Evolutionary conservation across 1,139 yeast genomes (phyloP), one percentile per base, ranked within the genome.

Genomic region (Nadsonia commutata): DNA sequence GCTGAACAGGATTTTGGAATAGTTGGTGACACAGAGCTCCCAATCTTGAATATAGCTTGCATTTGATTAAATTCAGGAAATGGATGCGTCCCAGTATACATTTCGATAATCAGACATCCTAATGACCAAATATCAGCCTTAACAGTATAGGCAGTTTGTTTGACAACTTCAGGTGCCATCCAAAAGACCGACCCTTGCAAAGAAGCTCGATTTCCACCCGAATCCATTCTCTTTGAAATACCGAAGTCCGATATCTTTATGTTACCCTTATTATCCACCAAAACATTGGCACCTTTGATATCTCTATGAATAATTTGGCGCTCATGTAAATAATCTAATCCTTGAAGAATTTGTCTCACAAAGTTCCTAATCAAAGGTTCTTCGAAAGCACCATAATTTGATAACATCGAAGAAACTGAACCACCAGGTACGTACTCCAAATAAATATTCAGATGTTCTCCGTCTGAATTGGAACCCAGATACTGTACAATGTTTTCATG

Each of bases 151-250:
- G 90, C 83, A 1, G 85, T 79, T 56, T 86, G 95, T 55, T 84
- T 83, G 13, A 86, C 95, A 13, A 88, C 95, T 58, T 88, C 97
- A 0, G 97, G 97, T 0, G 96, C 95, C 97, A 88, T 88, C 97
- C 97, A 88, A 56, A 80, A 88, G 0, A 86, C 94, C 5, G 94
- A 83, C 0, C 97, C 97, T 63, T 86, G 96, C 40, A 88, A 61
- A 0, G 95, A 84, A 0, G 86, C 90, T 40, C 95, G 70, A 52
- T 83, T 78, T 20, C 71, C 67, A 40, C 57, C 49, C 40, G 59
- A 48, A 42, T 70, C 71, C n/a, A 78, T 70, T 55, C 82, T 81
- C 54, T 85, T 83, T 33, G 95, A 82, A 37, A 90, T 88, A 41
- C 97, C 96, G 60, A 88, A 88, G 63, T 88, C 97, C 38, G 95